A percentile compares a stretch with the other conserved stretches of the same genome.
Evolutionary conservation across 2,329 filamentous ascomycete species (phyloP).

Genomic region (Arthroderma uncinatum): DNA sequence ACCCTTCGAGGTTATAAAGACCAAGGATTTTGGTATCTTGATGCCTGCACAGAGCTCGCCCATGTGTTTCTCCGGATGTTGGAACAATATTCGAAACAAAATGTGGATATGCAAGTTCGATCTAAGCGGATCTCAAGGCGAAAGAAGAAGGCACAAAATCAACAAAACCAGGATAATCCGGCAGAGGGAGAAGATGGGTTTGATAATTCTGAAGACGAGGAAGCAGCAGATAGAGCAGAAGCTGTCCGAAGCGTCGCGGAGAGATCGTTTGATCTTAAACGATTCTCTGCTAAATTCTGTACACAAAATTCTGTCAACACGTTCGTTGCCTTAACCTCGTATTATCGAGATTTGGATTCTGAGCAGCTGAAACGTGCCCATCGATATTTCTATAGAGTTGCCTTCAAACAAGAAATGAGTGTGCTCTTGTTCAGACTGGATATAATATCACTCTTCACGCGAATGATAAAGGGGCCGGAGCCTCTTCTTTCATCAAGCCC

Average conservation of each 20-base stretch:
- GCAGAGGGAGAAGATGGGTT: slow-evolving; percentile 29
- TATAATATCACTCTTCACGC: slow-evolving; percentile 76
- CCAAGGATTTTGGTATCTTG: slow-evolving; percentile 85
- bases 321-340: slow-evolving; percentile 67
- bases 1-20: slow-evolving; percentile 82
- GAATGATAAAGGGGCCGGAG: slow-evolving; percentile 81
- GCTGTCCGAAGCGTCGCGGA: slow-evolving; percentile 65
- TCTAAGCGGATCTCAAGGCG: slow-evolving; percentile 62
- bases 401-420: slow-evolving; percentile 87
- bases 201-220: slow-evolving; percentile 49
- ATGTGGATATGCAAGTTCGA: slow-evolving; percentile 83
- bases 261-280: slow-evolving; percentile 85
- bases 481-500: slow-evolving; percentile 55
- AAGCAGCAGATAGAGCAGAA: slow-evolving; percentile 55
- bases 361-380: slow-evolving; percentile 83
- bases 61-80: slow-evolving; percentile 88
- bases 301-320: slow-evolving; percentile 80
- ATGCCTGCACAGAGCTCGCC: slow-evolving; percentile 78
- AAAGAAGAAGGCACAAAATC: slow-evolving; percentile 61
- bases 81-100: slow-evolving; percentile 88
- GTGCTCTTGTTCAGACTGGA: slow-evolving; percentile 84
- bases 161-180: slow-evolving; percentile 23
- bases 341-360: slow-evolving; percentile 67
- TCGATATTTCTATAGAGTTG: slow-evolving; percentile 84
- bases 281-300: slow-evolving; percentile 69